Base-by-base conservation (phyloP, 192 early-diverging fungal species). In the Coemansia sp. region DNA sequence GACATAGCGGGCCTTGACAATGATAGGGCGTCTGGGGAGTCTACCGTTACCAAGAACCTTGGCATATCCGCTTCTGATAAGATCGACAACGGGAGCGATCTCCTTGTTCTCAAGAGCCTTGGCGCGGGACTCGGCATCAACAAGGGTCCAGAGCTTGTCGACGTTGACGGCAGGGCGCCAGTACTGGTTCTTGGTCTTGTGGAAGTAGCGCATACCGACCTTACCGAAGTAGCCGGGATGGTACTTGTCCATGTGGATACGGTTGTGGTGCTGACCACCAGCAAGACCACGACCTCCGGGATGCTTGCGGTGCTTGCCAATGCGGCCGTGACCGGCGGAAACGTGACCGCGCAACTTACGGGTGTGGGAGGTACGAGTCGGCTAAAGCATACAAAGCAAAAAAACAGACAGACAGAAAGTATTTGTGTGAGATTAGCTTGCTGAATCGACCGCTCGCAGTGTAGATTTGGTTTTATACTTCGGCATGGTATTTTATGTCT, bases 151-250 rank as follows among this genome's bases (percentile, higher is more conserved):
- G 77, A 98, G 76, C 73, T 89, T 90, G 85, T 98, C 93, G 51
- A 96, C 77, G 86, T 98, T 98, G 85, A 97, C 76, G 72, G 87
- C 84, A 60, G 91, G 90, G 71, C 87, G 82, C 89, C 91, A 88
- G 82, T 83, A 85, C 76, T 88, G 66, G 85, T 97, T 93, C 64
- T 85, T 73, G 85, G 93, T 97, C 89, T 89, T 84, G 89, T 97
- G 95, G 93, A 94, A 97, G 84, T 93, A 87, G 72, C 97, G 91
- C 97, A 97, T 97, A 94, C 97, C 97, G 84, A 99, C 95, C 87
- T 99, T 97, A 85, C 97, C 97, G 74, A 95, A 99, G 93, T 99
- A 99, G 82, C 97, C 97, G 69, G 97, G 97, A 87, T 99, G 97
- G 91, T 94, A 97, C 90, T 94, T 99, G 86, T 99, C 97, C 91